Evolutionary conservation across 805 yeast species (phyloP), one percentile per base, ranked within the genome.

Genomic region (Cyberlindnera petersonii): DNA sequence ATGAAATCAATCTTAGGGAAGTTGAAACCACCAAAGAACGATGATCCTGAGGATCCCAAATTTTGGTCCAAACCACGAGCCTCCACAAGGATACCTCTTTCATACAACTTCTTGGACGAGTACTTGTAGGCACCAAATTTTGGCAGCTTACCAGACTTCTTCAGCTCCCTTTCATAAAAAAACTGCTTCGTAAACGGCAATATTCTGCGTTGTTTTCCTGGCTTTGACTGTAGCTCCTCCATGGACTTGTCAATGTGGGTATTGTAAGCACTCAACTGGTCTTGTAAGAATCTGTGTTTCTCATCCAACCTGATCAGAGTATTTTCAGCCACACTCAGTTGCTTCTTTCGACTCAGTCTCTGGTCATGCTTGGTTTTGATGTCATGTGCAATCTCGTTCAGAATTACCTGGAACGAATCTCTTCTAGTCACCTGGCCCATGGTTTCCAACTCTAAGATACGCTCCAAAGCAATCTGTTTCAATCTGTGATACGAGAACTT

Each of bases 361-460:
- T 74, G 71, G 45, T 73, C 72, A 37, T 69, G 68, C 43, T 77
- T 77, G 39, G 77, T 72, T 44, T 61, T 63, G 47, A 93, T 86
- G 47, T 91, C 97, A 38, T 72, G 63, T 0, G 96, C 95, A 45
- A 93, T 81, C 46, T 85, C 86, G 53, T 88, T 87, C 42, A 93
- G 62, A 11, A 93, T 56, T 17, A 75, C 79, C 56, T 93, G 98
- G 59, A 79, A 86, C 15, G 82, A 77, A 55, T 86, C 77, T 23
- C 71, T 65, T 42, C 95, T 71, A 3, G 82, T 68, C 8, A 89
- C 70, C 27, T 69, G 61, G 2, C 86, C 88, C 55, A 75, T 61
- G 1, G 70, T 58, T 54, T 91, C 97, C 35, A 93, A 64, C 50
- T 86, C 86, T 37, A 88, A 65, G 3, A 91, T 72, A 42, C 81